Conservation (phyloP, 2,329 filamentous ascomycete species). For the Verticillium klebahnii region DNA sequence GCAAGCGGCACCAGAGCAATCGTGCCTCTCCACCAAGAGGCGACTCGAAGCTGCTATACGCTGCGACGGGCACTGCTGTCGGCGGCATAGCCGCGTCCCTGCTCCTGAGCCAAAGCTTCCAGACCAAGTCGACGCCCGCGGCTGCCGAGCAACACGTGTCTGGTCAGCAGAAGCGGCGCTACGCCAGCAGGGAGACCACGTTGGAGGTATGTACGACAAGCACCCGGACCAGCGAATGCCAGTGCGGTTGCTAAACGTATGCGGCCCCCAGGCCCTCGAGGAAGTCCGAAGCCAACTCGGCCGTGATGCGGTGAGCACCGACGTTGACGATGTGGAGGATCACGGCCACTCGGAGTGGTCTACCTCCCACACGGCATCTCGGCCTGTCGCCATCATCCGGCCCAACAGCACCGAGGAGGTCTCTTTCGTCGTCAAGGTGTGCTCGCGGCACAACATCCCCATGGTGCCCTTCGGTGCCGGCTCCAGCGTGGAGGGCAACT, state of each 20-base stretch:
- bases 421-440: slow-evolving; percentile 56
- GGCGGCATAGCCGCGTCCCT: background rate
- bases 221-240: background rate
- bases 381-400: slow-evolving; percentile 62
- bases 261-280: slow-evolving; percentile 43
- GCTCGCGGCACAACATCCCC: slow-evolving; percentile 57
- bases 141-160: background rate
- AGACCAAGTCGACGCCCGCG: background rate
- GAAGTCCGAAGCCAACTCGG: slow-evolving; percentile 50
- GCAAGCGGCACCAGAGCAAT: background rate
- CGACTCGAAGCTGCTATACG: background rate
- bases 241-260: background rate
- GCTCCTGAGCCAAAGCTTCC: background rate
- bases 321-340: slow-evolving; percentile 56
- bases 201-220: background rate
- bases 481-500: slow-evolving; percentile 67
- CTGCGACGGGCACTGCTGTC: background rate
- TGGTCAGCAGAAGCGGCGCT: background rate
- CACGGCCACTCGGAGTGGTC: slow-evolving; percentile 72
- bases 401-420: slow-evolving; percentile 62
- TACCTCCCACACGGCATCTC: slow-evolving; percentile 57
- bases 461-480: slow-evolving; percentile 75
- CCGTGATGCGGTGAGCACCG: slow-evolving; percentile 56
- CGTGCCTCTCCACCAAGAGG: background rate
- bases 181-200: background rate